Percentiles rank a stretch among this genome's conserved stretches.
phyloP scores from a whole-genome alignment of 768 basidiomycete genomes.

The Hortiboletus flavorubellus region DNA sequence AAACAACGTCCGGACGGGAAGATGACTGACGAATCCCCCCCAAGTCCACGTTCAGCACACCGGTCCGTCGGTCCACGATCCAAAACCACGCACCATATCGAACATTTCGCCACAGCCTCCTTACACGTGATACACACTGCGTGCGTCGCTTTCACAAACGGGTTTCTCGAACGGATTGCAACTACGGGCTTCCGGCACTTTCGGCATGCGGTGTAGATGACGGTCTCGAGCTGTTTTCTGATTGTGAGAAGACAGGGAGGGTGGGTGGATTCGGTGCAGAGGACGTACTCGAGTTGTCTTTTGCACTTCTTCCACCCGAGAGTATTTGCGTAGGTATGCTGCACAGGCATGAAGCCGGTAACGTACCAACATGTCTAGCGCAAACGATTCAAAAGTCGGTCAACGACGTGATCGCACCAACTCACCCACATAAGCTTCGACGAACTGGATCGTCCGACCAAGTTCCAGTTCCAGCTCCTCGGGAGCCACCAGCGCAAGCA shows the following conservation, averaged over 20 bases:
- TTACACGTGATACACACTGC: conserved; percentile 60
- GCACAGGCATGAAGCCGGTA: conserved; percentile 61
- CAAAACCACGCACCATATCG: conserved; percentile 61
- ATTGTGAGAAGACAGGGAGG: not conserved
- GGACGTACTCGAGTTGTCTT: conserved; percentile 49
- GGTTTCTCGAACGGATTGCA: conserved; percentile 35
- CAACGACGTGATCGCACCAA: not conserved
- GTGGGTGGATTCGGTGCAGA: too few relatives aligned
- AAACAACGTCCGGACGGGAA: conserved; percentile 67
- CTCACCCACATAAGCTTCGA: conserved; percentile 75
- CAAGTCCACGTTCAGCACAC: not conserved
- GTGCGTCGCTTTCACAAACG: conserved; percentile 40
- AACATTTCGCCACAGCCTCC: conserved; percentile 46
- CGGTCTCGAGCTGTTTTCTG: conserved; percentile 58
- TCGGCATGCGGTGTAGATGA: conserved; percentile 66
- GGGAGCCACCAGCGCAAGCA: conserved; percentile 60
- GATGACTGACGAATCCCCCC: conserved; percentile 45
- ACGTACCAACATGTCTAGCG: conserved; percentile 59
- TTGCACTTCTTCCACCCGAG: conserved; percentile 47
- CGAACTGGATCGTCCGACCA: conserved; percentile 46
- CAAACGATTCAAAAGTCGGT: not conserved
- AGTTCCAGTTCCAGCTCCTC: conserved; percentile 51
- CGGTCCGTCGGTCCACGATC: not conserved
- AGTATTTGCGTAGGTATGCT: conserved; percentile 73
- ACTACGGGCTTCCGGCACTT: conserved; percentile 62